A percentile compares a stretch with the other conserved stretches of the same genome.
Conservation (phyloP, 441 rosid species). For the Geranium incanum region DNA sequence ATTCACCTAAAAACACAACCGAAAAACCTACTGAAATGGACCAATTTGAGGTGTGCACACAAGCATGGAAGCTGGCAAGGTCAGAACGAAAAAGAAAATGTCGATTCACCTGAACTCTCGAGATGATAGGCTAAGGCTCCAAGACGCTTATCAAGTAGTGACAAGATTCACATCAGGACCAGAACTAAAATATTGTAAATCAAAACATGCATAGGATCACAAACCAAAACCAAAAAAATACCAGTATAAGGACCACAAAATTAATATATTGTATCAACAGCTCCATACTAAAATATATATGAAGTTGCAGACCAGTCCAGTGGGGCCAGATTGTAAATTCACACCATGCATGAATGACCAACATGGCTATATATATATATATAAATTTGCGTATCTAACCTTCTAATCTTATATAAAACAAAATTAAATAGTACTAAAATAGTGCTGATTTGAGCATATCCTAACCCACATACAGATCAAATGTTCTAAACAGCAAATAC, state of each 20-base stretch:
- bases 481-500: background rate
- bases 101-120: no score
- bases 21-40: no score
- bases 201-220: background rate
- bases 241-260: background rate
- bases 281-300: slow-evolving; percentile 17
- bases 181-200: no score
- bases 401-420: slow-evolving; percentile 10
- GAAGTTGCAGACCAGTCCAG: slow-evolving; percentile 1
- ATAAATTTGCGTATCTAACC: slow-evolving; percentile 21
- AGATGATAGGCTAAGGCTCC: no score
- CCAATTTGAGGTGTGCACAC: no score
- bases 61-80: no score
- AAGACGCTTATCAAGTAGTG: no score
- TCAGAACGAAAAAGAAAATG: no score
- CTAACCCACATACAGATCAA: background rate
- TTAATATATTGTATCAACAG: slow-evolving; percentile 19
- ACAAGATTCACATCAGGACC: no score
- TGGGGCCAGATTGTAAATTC: slow-evolving; percentile 27
- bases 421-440: background rate
- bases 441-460: background rate
- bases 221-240: background rate
- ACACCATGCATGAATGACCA: slow-evolving; percentile 33
- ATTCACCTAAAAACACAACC: no score
- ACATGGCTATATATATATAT: slow-evolving; percentile 13